phyloP scores from a whole-genome alignment of 257 asterid species.

The Cruciata laevipes region DNA sequence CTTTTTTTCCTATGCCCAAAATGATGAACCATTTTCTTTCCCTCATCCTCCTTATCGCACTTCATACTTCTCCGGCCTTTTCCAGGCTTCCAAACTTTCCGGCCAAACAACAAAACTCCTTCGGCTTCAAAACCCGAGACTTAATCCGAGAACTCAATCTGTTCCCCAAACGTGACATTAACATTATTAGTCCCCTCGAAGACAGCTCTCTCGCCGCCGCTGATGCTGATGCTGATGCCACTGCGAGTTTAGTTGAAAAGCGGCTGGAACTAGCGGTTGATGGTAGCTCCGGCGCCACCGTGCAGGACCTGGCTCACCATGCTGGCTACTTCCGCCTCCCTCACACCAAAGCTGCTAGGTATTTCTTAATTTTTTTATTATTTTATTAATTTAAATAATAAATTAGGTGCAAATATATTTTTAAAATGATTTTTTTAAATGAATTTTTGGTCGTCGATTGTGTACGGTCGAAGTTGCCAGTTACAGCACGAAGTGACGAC shows the following conservation, averaged over 20 bases:
- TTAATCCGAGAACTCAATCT: slow-evolving; percentile 2
- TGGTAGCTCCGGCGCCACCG: slow-evolving; percentile 29
- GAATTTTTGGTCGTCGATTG: too few species aligned
- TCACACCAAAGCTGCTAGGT: slow-evolving; percentile 69
- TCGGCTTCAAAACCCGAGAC: background rate
- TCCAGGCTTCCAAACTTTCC: background rate
- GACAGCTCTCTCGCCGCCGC: background rate
- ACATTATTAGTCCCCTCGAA: too few species aligned
- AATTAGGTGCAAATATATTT: too few species aligned
- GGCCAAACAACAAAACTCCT: background rate
- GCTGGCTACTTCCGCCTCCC: slow-evolving; percentile 72
- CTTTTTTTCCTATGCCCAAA: background rate
- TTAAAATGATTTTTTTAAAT: too few species aligned
- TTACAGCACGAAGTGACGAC: background rate
- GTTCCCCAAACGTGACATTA: too few species aligned
- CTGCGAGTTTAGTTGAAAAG: slow-evolving; percentile 46
- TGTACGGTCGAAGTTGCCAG: background rate
- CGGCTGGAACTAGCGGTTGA: slow-evolving; percentile 33
- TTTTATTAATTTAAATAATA: too few species aligned
- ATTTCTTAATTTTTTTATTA: background rate
- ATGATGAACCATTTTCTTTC: too few species aligned
- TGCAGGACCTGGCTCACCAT: slow-evolving; percentile 51
- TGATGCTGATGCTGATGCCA: background rate
- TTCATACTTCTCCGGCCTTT: background rate
- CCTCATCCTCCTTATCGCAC: background rate